phyloP scores from a whole-genome alignment of 441 rosid species.

The Heliophila coronopifolia region DNA sequence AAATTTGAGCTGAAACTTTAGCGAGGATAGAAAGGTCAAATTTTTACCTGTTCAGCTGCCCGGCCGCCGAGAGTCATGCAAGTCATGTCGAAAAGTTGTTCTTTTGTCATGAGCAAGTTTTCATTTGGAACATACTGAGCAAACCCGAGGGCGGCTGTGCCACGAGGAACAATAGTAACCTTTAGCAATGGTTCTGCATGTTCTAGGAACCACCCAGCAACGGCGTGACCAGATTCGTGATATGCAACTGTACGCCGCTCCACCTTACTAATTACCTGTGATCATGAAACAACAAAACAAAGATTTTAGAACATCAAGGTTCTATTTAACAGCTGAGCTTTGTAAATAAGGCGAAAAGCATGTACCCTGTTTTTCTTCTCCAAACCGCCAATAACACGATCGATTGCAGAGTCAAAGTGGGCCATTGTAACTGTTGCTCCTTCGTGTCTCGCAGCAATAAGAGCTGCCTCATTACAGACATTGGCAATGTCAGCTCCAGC shows the following conservation, averaged over 20 bases:
- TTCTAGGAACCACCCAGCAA: constrained; percentile 68
- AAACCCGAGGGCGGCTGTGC: constrained; percentile 70
- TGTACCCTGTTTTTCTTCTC: constrained; percentile 68
- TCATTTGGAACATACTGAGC: constrained; percentile 82
- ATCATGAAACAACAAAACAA: background rate
- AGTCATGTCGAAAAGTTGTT: constrained; percentile 67
- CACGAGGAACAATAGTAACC: constrained; percentile 75
- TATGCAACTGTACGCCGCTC: constrained; percentile 65
- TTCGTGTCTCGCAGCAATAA: constrained; percentile 58
- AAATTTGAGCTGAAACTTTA: background rate
- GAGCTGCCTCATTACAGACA: constrained; percentile 70
- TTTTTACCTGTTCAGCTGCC: constrained; percentile 69
- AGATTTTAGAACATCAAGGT: background rate
- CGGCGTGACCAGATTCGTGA: constrained; percentile 76
- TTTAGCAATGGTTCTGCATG: constrained; percentile 69
- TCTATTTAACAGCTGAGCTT: background rate
- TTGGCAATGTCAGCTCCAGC: constrained; percentile 83
- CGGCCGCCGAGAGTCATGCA: constrained; percentile 81
- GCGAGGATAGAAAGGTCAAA: constrained; percentile 1
- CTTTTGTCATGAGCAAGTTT: constrained; percentile 71
- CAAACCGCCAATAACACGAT: constrained; percentile 63
- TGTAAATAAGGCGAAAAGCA: background rate
- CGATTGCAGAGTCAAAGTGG: constrained; percentile 66
- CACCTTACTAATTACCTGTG: constrained; percentile 69
- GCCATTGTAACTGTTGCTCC: constrained; percentile 43